Base-by-base conservation (phyloP, 106 monocot species). In the Acorus calamus region DNA sequence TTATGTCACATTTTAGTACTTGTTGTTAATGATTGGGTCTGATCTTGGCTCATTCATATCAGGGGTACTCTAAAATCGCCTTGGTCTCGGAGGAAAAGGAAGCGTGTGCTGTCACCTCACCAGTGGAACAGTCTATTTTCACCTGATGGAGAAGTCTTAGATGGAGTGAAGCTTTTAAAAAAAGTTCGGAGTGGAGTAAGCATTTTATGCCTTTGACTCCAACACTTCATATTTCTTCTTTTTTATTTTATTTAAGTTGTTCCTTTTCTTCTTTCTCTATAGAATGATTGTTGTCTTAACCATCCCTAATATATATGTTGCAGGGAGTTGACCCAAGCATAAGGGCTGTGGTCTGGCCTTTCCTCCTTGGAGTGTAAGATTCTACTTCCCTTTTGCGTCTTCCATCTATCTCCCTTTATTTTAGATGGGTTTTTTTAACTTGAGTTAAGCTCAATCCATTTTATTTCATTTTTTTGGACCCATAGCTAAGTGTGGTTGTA, bases 351-450 rank as follows among this genome's bases (percentile, higher is more conserved):
- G 93, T 94, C 63, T 94, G 93, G 93, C 93, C 93, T 58, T 94
- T 89, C 55, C 81, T 94, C 11, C 86, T 89, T 65, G 93, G 93
- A 83, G 81, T 94, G 93, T 94, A 86, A 86, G 89, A 59, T 69
- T 66, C 44, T 8, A 42, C 3, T 59, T 53, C 66, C 58, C 63
- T 69, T 3, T 49, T 44, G 47, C 10, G 47, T 9, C 42, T 43
- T 11, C 10, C 45, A 10, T 62, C 7, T 5, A 1, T 28, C 28
- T 28, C 28, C 28, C 28, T 28, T 28, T 28, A 28, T 28, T 28
- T 28, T 28, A 28, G 28, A 28, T 28, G 28, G 1, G 28, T 28
- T 28, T 28, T 28, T 28, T 28, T 28, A 0, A 28, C 28, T 28
- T 28, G 28, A 28, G 28, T 28, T 28, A 28, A 28, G 28, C 28